Evolutionary conservation across 345 rosid species (phyloP), one percentile per base, ranked within the genome.

Genomic region (Eucalyptus virginea): DNA sequence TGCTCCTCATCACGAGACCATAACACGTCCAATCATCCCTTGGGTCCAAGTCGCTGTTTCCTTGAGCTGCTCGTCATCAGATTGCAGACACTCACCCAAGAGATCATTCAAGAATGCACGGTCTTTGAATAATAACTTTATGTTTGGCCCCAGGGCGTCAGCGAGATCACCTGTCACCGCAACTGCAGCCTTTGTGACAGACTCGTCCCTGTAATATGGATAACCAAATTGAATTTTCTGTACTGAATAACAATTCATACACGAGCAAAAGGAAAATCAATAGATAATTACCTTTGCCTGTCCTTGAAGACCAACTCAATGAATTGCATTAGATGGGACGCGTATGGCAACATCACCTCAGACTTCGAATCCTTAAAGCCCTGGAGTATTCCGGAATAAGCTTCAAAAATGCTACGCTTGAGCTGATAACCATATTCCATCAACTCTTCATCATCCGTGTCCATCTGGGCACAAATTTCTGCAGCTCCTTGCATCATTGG

Each of bases 81-180:
- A 95, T 86, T 93, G 92, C 28, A 96, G 96, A 90, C 99, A 97
- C 91, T 96, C 96, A 8, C 94, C 93, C 10, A 97, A 90, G 86
- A 97, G 95, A 47, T 96, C 96, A 83, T 87, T 90, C 81, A 89
- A 96, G 93, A 95, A 97, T 3, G 93, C 62, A 50, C 92, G 93
- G 91, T 95, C 97, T 58, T 67, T 95, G 90, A 97, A 96, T 91
- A 96, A 88, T 40, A 93, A 90, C 93, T 95, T 96, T 30, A 92
- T 93, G 92, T 95, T 94, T 12, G 96, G 88, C 72, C 99, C 99
- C 30, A 97, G 95, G 8, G 97, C 96, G 81, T 97, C 99, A 1
- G 98, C 99, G 28, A 98, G 96, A 93, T 98, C 99, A 48, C 99
- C 99, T 96, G 96, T 94, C 81, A 97, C 99, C 3, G 98, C 99